Base-by-base conservation (phyloP, 306 rosid genomes). In the Begonia peltatifolia region DNA sequence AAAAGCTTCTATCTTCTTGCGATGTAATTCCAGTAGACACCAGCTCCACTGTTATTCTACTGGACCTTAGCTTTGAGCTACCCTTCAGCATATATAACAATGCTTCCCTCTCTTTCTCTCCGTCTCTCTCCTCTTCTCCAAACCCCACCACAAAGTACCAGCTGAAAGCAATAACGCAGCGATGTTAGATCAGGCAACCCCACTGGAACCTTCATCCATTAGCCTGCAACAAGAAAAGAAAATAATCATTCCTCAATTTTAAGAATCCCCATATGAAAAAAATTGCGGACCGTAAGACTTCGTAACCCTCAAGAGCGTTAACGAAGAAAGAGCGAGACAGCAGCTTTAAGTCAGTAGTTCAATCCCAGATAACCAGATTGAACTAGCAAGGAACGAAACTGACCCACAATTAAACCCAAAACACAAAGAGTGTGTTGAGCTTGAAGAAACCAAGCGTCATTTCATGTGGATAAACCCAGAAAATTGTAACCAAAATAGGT, bases 1-100 rank as follows among this genome's bases (percentile, higher is more conserved):
- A 74, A 71, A 65, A 67, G 56, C 80, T 68, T 67, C 77, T 57
- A 6, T 7, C 25, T 58, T 74, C 73, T 71, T 74, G 73, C 63
- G 78, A 74, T 78, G 81, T 79, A 59, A 52, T 49, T 17, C 53
- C 64, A 74, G 67, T 74, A 70, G 74, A 61, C 71, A 67, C 80
- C 71, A 73, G 69, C 63, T 30, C 67, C 59, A 13, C 58, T 64
- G 72, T 44, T 48, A 52, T 61, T 65, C 76, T 63, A 36, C 71
- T 65, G 54, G 55, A 47, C 65, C 73, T 67, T 63, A 61, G 63
- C 74, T 61, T 67, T 36, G 61, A 61, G 71, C 67, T 74, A 77
- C 67, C 70, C 62, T 73, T 74, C 79, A 70, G 79, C 84, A 74
- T 77, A 77, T 69, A 57, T 35, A 66, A 53, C 50, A 46, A 30